A percentile compares a stretch with the other conserved stretches of the same genome.
phyloP scores from a whole-genome alignment of 257 asterid genomes.

The Solanum etuberosum region DNA sequence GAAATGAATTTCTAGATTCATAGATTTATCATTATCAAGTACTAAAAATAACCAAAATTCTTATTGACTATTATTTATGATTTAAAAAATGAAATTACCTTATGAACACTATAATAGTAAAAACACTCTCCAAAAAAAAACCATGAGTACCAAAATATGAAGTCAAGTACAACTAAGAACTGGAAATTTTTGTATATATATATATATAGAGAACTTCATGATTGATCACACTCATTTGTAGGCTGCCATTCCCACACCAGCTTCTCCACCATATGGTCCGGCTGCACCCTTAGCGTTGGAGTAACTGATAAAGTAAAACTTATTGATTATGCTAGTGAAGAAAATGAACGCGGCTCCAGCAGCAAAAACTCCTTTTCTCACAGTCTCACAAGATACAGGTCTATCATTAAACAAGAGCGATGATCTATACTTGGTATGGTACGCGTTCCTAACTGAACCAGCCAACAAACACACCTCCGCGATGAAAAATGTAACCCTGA shows the following conservation, averaged over 20 bases:
- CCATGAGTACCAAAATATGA: slow-evolving; percentile 10
- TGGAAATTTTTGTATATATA: neutral
- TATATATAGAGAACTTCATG: neutral
- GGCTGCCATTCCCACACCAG: slow-evolving; percentile 21
- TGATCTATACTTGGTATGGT: slow-evolving; percentile 20
- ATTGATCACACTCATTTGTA: slow-evolving; percentile 1
- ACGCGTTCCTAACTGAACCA: slow-evolving; percentile 10
- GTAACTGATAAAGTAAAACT: slow-evolving; percentile 15
- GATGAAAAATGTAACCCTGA: slow-evolving; percentile 17
- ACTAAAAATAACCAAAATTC: no score
- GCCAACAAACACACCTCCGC: slow-evolving; percentile 11
- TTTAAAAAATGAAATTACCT: no score
- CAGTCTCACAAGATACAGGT: slow-evolving; percentile 30
- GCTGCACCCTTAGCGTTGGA: slow-evolving; percentile 14
- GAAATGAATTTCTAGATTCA: no score
- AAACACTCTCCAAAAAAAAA: neutral
- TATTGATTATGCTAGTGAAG: slow-evolving; percentile 23
- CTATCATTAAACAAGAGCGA: slow-evolving; percentile 2
- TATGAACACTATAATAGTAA: no score
- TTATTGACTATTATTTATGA: no score
- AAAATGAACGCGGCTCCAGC: slow-evolving; percentile 34
- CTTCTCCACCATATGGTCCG: slow-evolving; percentile 15
- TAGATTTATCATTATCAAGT: no score
- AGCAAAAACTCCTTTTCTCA: slow-evolving; percentile 34
- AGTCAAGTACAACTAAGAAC: neutral